Conservation (phyloP, 1,284 basidiomycete genomes). For the Pascua guehoae region DNA sequence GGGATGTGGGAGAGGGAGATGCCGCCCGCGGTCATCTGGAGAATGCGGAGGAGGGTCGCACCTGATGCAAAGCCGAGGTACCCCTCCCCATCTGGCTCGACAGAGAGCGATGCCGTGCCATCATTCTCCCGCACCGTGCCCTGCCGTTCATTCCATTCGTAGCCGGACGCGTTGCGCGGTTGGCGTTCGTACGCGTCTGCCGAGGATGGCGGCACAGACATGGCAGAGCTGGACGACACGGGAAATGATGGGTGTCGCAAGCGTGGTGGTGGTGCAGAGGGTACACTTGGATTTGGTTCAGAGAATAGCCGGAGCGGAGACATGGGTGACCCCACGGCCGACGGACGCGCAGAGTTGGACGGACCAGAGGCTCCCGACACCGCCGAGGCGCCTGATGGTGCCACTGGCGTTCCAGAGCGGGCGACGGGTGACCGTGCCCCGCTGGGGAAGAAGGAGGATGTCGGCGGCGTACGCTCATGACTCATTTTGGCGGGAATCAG, state of each 20-base stretch:
- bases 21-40: conserved; percentile 20
- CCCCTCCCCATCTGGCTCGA: conserved; percentile 23
- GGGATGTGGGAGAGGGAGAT: background rate
- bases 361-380: too few species aligned
- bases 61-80: conserved; percentile 29
- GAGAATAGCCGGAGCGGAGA: too few species aligned
- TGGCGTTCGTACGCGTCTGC: conserved; percentile 16
- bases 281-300: too few species aligned
- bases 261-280: background rate
- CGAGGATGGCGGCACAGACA: conserved; percentile 1
- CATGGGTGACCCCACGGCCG: too few species aligned
- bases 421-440: background rate
- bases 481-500: too few species aligned
- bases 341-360: too few species aligned
- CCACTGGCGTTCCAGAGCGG: background rate
- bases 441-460: too few species aligned
- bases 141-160: conserved; percentile 23
- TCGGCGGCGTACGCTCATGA: too few species aligned
- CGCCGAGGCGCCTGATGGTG: too few species aligned
- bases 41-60: conserved; percentile 22
- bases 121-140: conserved; percentile 12
- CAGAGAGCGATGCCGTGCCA: conserved; percentile 23
- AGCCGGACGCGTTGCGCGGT: conserved; percentile 15
- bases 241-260: background rate
- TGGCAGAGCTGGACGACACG: background rate